Evolutionary conservation across 345 rosid species (phyloP), one percentile per base, ranked within the genome.

Genomic region (Reutealis trisperma): DNA sequence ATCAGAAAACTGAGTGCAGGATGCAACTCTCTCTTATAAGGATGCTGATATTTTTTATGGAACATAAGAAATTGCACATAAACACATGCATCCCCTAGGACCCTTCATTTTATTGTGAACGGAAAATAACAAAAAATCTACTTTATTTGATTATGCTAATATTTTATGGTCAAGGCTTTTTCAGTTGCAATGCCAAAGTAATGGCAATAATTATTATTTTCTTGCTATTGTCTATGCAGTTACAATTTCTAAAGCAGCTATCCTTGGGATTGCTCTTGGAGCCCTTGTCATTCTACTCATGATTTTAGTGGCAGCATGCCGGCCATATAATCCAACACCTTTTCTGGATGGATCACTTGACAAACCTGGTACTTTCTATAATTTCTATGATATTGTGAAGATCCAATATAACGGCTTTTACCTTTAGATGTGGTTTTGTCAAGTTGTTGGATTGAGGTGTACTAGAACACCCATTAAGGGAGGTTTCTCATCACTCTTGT

Each of bases 191-290:
- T 16, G 21, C 25, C 6, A 4, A 32, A 67, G 71, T 30, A 60
- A 18, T 4, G 60, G 6, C 13, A 24, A 66, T 69, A 58, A 72
- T 16, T 60, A 27, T 65, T 9, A 24, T 34, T 47, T 32, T 22
- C 57, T 74, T 60, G 14, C 12, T 68, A 45, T 81, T 76, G 24
- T 74, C 14, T 59, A 51, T 71, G 83, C 88, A 93, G 98, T 84
- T 75, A 78, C 89, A 55, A 90, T 96, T 63, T 90, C 99, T 15
- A 96, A 92, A 89, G 97, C 94, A 16, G 95, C 96, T 51, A 96
- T 93, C 77, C 88, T 91, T 4, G 99, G 99, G 45, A 93, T 96
- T 54, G 91, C 97, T 7, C 86, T 96, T n/a, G 98, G 98, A 18
- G 97, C 87, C 67, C 93, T 93, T 71, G 93, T 89, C 49, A 80